A percentile compares a stretch with the other conserved stretches of the same genome.
Conservation (phyloP, 768 basidiomycete genomes). For the Lyophyllum semitale region DNA sequence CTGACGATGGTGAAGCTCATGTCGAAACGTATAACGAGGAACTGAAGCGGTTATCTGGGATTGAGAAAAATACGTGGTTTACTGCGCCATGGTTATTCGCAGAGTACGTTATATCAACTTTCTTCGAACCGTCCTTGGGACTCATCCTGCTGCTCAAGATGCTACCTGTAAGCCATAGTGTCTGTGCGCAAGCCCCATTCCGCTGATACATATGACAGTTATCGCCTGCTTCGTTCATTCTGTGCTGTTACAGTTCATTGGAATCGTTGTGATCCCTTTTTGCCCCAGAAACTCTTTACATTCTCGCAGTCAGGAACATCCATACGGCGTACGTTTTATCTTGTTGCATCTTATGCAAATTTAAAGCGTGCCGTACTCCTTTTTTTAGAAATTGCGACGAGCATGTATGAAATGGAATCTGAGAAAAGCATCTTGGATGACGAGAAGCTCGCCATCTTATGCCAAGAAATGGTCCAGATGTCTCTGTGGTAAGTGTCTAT, state of each 20-base stretch:
- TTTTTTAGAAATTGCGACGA: constrained; percentile 66
- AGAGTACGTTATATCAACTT: constrained; percentile 58
- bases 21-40: constrained; percentile 78
- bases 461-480: constrained; percentile 88
- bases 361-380: neutral
- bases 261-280: constrained; percentile 83
- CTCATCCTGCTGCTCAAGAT: constrained; percentile 40
- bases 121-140: neutral
- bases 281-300: constrained; percentile 73
- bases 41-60: constrained; percentile 49
- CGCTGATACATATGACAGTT: constrained; percentile 45
- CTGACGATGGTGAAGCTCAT: constrained; percentile 75
- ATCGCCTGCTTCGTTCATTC: constrained; percentile 77
- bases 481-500: constrained; percentile 65
- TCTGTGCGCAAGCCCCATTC: neutral
- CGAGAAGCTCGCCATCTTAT: constrained; percentile 61
- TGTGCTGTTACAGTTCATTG: constrained; percentile 71
- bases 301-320: constrained; percentile 80
- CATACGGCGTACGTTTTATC: constrained; percentile 63
- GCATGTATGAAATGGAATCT: constrained; percentile 64
- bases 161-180: constrained; percentile 60
- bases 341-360: constrained; percentile 1
- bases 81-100: constrained; percentile 95
- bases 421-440: constrained; percentile 51
- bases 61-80: constrained; percentile 77